Conservation (phyloP, 2,329 filamentous ascomycete species). For the Didymella exigua region DNA sequence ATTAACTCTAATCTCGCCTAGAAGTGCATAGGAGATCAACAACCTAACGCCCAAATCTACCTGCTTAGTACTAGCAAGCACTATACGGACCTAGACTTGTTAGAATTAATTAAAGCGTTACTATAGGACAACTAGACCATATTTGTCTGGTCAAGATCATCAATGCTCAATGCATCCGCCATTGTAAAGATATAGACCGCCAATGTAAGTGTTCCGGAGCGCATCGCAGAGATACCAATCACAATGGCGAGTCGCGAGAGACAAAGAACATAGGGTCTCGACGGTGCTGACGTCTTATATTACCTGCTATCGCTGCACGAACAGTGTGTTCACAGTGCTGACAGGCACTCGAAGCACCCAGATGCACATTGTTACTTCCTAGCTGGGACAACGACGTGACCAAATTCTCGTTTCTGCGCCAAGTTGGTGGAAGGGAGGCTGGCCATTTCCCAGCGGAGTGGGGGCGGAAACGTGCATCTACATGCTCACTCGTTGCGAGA, state of each 20-base stretch:
- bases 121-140: too few relatives aligned
- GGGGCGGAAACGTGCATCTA: conserved; percentile 4
- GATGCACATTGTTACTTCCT: background rate
- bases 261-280: background rate
- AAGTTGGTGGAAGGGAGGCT: background rate
- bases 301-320: background rate
- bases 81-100: too few relatives aligned
- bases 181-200: background rate
- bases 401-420: background rate
- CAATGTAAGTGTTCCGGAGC: background rate
- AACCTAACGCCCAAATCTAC: too few relatives aligned
- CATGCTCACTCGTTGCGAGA: too few relatives aligned
- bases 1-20: too few relatives aligned
- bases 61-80: too few relatives aligned
- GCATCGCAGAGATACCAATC: background rate
- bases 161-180: conserved; percentile 2
- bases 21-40: too few relatives aligned
- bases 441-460: background rate
- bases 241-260: background rate
- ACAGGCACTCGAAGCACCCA: background rate
- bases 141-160: too few relatives aligned
- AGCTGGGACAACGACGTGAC: too few relatives aligned
- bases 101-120: too few relatives aligned
- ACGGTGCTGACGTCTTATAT: too few relatives aligned
- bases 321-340: background rate